Evolutionary conservation across 192 early-diverging fungal genomes (phyloP).

Genomic region (Rhizophagus prolifer): DNA sequence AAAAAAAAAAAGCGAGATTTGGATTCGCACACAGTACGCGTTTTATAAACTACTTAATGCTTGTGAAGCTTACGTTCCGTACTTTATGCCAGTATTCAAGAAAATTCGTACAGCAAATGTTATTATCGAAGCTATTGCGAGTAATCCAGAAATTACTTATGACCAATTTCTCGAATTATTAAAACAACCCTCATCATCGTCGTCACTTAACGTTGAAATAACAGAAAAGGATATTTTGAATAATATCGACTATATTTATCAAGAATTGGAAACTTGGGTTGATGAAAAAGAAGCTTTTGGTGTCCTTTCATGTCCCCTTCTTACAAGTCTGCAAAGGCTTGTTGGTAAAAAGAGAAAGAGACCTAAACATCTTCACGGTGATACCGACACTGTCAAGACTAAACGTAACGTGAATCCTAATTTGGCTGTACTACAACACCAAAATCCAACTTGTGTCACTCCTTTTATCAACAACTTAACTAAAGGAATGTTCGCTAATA

Average conservation of each 20-base stretch:
- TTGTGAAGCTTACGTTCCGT: slow-evolving; percentile 16
- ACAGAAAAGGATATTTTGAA: slow-evolving; percentile 30
- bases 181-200: slow-evolving; percentile 2
- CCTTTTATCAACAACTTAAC: slow-evolving; percentile 18
- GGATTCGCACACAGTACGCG: slow-evolving; percentile 34
- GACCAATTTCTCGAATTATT: slow-evolving; percentile 20
- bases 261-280: slow-evolving; percentile 19
- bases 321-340: slow-evolving; percentile 1
- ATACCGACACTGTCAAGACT: slow-evolving; percentile 22
- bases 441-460: not conserved
- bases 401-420: slow-evolving; percentile 31
- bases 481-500: slow-evolving; percentile 11
- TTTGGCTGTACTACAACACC: not conserved
- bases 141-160: slow-evolving; percentile 21
- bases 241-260: slow-evolving; percentile 27
- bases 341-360: not conserved
- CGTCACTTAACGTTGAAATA: slow-evolving; percentile 10
- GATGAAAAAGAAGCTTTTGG: slow-evolving; percentile 19
- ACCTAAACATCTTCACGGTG: not conserved
- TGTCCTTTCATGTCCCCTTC: slow-evolving; percentile 19
- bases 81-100: slow-evolving; percentile 28
- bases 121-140: slow-evolving; percentile 12
- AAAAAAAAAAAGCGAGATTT: slow-evolving; percentile 29
- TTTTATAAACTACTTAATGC: slow-evolving; percentile 32
- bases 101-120: slow-evolving; percentile 30